Base-by-base conservation (phyloP, 345 rosid species). In the Eucalyptus erythrocorys region DNA sequence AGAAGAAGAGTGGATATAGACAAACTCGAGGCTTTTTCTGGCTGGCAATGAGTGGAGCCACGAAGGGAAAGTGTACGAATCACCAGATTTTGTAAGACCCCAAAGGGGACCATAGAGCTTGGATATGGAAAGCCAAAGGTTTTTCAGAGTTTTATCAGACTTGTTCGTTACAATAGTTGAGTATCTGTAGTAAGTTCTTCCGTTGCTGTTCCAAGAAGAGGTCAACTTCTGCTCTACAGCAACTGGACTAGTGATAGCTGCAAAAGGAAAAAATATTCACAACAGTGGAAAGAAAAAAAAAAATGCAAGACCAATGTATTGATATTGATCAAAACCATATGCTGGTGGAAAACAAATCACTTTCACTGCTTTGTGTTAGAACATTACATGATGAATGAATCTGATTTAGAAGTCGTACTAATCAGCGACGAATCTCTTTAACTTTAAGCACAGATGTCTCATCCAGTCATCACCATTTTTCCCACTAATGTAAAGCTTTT, bases 81-180 rank as follows among this genome's bases (percentile, higher is more conserved):
- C 91, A 37, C 93, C 96, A 14, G 90, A 66, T 88, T 95, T 94
- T 1, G 91, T 92, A 79, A 98, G 94, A 87, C 99, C 99, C 99
- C 99, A 98, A 26, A 98, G 34, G 9, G 99, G 99, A 91, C 99
- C 99, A 49, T 98, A 97, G 76, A 97, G 98, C 91, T 95, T 94
- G 48, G 95, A 91, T 84, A 98, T 94, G 11, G 98, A 94, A 85
- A 98, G 92, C 91, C 94, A 92, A 66, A 98, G 95, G 91, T 93
- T 88, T 89, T 94, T 94, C 48, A 98, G 55, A 68, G 95, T 89
- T 93, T 94, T 95, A 21, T 88, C 87, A 16, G 99, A 97, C 87
- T 95, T 95, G 94, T 98, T 98, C 47, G 93, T 96, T 49, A 98
- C 94, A 14, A 88, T 91, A 30, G 95, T 92, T 43, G 99, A 95